Conservation (phyloP, 805 yeast genomes). For the Saturnispora serradocipensis region DNA sequence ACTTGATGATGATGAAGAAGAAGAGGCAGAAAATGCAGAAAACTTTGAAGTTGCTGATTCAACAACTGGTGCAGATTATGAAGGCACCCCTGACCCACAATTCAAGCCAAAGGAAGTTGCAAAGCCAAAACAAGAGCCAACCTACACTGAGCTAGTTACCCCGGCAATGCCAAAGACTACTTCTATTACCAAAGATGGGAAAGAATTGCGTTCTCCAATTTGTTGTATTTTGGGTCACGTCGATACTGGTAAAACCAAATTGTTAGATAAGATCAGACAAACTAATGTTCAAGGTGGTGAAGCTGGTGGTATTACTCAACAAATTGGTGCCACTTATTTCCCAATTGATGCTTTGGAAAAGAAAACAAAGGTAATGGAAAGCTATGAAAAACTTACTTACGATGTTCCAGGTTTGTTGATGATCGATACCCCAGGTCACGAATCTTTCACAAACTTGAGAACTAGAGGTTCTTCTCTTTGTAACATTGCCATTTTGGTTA, state of each 20-base stretch:
- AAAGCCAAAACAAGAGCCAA: slow-evolving; percentile 19
- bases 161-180: slow-evolving; percentile 14
- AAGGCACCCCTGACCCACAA: slow-evolving; percentile 25
- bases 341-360: slow-evolving; percentile 89
- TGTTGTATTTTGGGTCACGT: slow-evolving; percentile 99
- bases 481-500: slow-evolving; percentile 97
- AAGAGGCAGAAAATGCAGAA: slow-evolving; percentile 22
- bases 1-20: slow-evolving; percentile 35
- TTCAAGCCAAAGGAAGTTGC: slow-evolving; percentile 18
- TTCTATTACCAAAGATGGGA: slow-evolving; percentile 15
- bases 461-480: slow-evolving; percentile 98
- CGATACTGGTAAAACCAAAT: slow-evolving; percentile 98
- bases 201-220: slow-evolving; percentile 90
- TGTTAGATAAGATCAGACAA: slow-evolving; percentile 94
- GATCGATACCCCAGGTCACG: slow-evolving; percentile 99
- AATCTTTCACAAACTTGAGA: slow-evolving; percentile 94
- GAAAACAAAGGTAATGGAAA: slow-evolving; percentile 86
- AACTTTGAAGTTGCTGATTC: slow-evolving; percentile 26
- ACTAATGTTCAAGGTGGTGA: slow-evolving; percentile 99
- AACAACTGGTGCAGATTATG: slow-evolving; percentile 19
- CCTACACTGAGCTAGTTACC: neutral
- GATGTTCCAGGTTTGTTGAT: slow-evolving; percentile 96
- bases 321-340: slow-evolving; percentile 99
- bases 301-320: slow-evolving; percentile 99
- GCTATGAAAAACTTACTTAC: slow-evolving; percentile 72